Percentiles rank a stretch among this genome's conserved stretches.
phyloP scores from a whole-genome alignment of 495 filamentous ascomycete species.

The Daldinia caldariorum region DNA sequence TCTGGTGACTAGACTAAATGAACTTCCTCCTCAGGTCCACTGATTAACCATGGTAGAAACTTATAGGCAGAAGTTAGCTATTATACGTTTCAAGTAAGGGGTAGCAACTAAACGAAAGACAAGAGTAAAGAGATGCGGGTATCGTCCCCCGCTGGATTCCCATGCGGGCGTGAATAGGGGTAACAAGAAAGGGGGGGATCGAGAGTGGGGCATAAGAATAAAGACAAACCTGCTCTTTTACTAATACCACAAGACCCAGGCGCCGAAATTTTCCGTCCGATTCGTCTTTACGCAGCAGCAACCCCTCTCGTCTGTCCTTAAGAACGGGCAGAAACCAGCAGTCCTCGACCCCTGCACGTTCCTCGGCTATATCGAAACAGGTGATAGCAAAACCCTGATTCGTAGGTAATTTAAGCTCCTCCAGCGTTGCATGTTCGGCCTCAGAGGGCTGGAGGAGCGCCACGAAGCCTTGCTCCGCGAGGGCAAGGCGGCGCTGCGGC shows the following conservation, averaged over 20 bases:
- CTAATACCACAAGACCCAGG: slow-evolving; percentile 12
- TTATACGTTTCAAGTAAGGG: neutral
- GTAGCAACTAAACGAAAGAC: neutral
- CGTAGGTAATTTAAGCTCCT: neutral
- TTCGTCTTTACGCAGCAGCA: slow-evolving; percentile 19
- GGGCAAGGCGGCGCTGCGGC: neutral
- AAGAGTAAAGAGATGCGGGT: neutral
- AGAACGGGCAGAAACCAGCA: slow-evolving; percentile 33
- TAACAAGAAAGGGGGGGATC: neutral
- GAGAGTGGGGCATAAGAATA: neutral
- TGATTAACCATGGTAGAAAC: slow-evolving; percentile 29
- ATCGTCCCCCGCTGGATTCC: too few species aligned
- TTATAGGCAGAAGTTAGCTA: slow-evolving; percentile 7
- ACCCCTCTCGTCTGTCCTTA: slow-evolving; percentile 10
- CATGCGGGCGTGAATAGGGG: neutral
- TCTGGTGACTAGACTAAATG: slow-evolving; percentile 19
- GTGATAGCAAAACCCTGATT: slow-evolving; percentile 15
- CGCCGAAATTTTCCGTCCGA: slow-evolving; percentile 36
- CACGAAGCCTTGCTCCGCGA: slow-evolving; percentile 14
- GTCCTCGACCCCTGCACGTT: slow-evolving; percentile 7
- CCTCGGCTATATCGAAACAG: slow-evolving; percentile 27
- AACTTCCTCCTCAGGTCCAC: slow-evolving; percentile 26
- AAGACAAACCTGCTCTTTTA: slow-evolving; percentile 30
- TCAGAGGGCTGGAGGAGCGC: slow-evolving; percentile 19
- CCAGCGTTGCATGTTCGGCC: slow-evolving; percentile 2